These are phyloP conservation scores for Pseudopithomyces maydicus DNA, from an alignment of 2,329 filamentous ascomycete species.

Conservation along the genomic window DNA sequence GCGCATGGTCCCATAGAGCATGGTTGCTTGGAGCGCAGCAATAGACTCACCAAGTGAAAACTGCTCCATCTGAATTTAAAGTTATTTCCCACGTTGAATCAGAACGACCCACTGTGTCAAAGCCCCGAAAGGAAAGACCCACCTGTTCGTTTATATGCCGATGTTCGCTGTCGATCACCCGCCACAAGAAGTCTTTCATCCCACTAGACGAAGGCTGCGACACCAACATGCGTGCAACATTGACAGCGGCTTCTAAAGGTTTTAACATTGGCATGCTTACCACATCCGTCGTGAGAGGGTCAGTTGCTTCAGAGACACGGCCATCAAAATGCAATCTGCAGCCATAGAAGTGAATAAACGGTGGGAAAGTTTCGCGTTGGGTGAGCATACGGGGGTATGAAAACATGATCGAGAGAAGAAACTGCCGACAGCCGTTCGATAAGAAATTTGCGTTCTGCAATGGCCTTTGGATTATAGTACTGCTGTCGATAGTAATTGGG, in stretches of 20 bases:
- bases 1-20: not conserved
- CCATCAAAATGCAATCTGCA: slow-evolving; percentile 1
- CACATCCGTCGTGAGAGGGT: not conserved
- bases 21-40: not conserved
- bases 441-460: not conserved
- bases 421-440: not conserved
- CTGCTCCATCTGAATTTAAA: not conserved
- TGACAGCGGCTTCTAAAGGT: not conserved
- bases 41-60: not conserved
- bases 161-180: not conserved
- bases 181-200: not conserved
- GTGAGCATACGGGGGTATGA: slow-evolving; percentile 8
- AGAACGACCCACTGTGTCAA: too few relatives aligned
- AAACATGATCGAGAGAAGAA: not conserved
- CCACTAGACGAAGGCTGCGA: not conserved
- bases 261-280: not conserved
- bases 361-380: not conserved
- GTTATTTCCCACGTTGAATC: not conserved
- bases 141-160: not conserved
- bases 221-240: not conserved
- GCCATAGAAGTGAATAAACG: slow-evolving; percentile 4
- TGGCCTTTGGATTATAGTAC: not conserved
- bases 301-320: not conserved
- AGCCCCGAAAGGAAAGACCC: too few relatives aligned
- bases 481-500: too few relatives aligned